Conservation (phyloP, 2,329 filamentous ascomycete species). For the Parasarocladium wereldwijsianum region DNA sequence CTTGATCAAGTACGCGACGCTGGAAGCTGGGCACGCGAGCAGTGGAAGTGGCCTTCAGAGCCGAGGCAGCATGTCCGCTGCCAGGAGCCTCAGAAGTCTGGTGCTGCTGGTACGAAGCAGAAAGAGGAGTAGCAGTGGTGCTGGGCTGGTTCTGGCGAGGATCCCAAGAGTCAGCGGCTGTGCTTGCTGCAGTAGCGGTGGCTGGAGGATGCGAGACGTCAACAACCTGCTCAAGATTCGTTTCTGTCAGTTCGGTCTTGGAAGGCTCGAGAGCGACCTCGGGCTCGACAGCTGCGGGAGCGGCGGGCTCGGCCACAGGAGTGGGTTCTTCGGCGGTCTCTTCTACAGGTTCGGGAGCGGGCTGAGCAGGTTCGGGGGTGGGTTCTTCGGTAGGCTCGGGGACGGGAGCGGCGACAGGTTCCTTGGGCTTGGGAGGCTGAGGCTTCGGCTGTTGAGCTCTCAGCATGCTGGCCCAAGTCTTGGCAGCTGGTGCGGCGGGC, state of each 20-base stretch:
- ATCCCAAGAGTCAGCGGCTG: constrained; percentile 74
- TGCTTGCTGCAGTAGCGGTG: constrained; percentile 78
- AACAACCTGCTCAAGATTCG: constrained; percentile 81
- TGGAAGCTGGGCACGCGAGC: constrained; percentile 67
- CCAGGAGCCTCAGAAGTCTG: constrained; percentile 35
- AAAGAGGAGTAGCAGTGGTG: constrained; percentile 51
- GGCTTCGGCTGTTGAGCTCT: constrained; percentile 43
- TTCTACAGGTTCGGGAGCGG: constrained; percentile 13
- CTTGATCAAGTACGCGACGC: constrained; percentile 79
- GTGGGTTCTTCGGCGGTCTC: constrained; percentile 16
- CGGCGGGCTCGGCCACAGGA: constrained; percentile 17
- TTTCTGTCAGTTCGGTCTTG: constrained; percentile 74
- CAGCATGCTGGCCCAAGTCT: constrained; percentile 67
- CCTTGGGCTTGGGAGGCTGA: constrained; percentile 38
- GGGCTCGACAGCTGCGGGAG: constrained; percentile 24
- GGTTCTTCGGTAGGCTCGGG: constrained; percentile 14
- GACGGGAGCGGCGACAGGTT: constrained; percentile 23
- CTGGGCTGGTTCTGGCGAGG: constrained; percentile 44
- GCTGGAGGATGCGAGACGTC: constrained; percentile 65
- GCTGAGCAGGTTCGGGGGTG: constrained; percentile 20
- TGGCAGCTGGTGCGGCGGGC: constrained; percentile 25
- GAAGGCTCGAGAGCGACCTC: constrained; percentile 49
- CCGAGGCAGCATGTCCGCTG: constrained; percentile 64
- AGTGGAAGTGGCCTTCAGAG: constrained; percentile 59
- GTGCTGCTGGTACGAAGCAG: constrained; percentile 47